phyloP scores from a whole-genome alignment of 495 filamentous ascomycete genomes.

The Mytilinidion resinicola region DNA sequence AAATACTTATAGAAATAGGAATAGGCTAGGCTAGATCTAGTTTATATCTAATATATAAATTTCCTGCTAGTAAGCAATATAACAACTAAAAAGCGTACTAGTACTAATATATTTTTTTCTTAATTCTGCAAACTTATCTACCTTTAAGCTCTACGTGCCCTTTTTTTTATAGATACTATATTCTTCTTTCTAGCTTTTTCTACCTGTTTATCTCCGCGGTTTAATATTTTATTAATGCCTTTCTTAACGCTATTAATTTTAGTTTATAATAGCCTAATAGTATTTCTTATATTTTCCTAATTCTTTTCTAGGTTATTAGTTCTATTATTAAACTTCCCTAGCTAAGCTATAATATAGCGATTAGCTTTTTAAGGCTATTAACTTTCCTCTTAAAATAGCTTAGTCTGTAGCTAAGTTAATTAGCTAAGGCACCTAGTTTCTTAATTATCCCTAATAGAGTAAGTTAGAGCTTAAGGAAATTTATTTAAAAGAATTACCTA shows the following conservation, averaged over 20 bases:
- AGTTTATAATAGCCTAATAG: background rate
- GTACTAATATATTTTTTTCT: background rate
- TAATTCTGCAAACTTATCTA: background rate
- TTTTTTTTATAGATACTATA: background rate
- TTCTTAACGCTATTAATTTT: background rate
- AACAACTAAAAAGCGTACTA: background rate
- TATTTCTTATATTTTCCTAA: background rate
- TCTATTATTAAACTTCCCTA: too few relatives aligned
- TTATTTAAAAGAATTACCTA: too few relatives aligned
- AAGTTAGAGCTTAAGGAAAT: too few relatives aligned
- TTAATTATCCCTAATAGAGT: too few relatives aligned
- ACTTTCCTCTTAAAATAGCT: background rate
- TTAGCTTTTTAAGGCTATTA: background rate
- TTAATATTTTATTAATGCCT: background rate
- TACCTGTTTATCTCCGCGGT: too few relatives aligned
- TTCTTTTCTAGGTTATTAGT: background rate
- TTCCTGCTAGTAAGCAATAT: background rate
- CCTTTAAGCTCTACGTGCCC: background rate
- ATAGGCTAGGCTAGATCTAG: background rate
- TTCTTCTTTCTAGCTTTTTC: background rate
- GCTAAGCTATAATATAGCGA: too few relatives aligned
- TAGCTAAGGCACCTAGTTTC: too few relatives aligned
- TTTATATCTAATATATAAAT: background rate
- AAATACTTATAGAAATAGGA: background rate
- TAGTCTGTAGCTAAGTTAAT: background rate